Percentiles rank a stretch among this genome's conserved stretches.
Evolutionary conservation across 768 basidiomycete genomes (phyloP).

Genomic region (Wakefieldia striispora): DNA sequence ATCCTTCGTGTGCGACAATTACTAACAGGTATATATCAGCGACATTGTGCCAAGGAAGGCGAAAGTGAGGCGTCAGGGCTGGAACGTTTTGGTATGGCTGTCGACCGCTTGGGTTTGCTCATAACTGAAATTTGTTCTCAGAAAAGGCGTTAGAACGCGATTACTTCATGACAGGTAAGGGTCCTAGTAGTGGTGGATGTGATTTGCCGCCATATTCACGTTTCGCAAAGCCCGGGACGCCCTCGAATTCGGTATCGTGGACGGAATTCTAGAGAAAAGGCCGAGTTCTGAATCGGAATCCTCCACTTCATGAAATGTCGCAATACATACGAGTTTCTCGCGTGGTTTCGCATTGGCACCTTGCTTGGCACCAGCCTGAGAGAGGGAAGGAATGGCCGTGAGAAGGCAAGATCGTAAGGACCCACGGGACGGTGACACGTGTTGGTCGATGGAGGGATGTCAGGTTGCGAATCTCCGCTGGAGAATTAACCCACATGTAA

Average conservation of each 20-base stretch:
- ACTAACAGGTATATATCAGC: conserved; percentile 86
- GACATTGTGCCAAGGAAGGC: conserved; percentile 69
- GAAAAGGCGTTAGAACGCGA: conserved; percentile 90
- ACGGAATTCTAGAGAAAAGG: conserved; percentile 83
- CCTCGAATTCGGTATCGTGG: conserved; percentile 87
- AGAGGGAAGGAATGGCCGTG: conserved; percentile 8
- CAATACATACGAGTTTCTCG: conserved; percentile 19
- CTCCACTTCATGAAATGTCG: conserved; percentile 17
- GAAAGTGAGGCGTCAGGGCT: conserved; percentile 66
- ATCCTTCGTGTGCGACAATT: conserved; percentile 85
- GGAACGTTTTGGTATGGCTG: conserved; percentile 70
- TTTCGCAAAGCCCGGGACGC: conserved; percentile 73
- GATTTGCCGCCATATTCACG: conserved; percentile 22
- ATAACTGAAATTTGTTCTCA: conserved; percentile 33
- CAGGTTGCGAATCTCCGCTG: conserved; percentile 23
- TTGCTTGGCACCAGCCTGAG: conserved; percentile 6
- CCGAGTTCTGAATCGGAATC: conserved; percentile 49
- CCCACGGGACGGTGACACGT: conserved; percentile 24
- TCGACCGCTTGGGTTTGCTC: conserved; percentile 21
- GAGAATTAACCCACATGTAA: conserved; percentile 19
- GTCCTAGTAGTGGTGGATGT: conserved; percentile 1
- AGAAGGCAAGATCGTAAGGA: conserved; percentile 13
- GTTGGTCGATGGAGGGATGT: conserved; percentile 11
- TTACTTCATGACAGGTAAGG: conserved; percentile 88
- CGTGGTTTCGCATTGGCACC: conserved; percentile 8